Evolutionary conservation across 176 grass and related monocot species (phyloP).

Genomic region (Oryza coarctata): DNA sequence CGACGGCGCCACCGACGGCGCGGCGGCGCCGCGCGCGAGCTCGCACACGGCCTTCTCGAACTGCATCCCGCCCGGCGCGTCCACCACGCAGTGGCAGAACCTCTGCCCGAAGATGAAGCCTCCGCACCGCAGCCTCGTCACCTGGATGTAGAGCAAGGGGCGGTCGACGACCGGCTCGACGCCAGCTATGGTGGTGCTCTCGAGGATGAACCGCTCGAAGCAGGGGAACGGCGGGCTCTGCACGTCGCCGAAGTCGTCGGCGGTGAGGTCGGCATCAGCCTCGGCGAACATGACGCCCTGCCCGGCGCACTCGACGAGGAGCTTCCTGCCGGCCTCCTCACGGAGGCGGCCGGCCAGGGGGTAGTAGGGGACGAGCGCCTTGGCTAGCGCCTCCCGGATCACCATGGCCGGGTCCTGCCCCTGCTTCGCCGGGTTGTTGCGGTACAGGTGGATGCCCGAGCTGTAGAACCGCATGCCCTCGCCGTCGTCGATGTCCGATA

Average conservation of each 20-base stretch:
- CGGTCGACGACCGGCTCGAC: conserved; percentile 43
- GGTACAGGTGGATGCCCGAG: conserved; percentile 51
- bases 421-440: conserved; percentile 31
- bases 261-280: conserved; percentile 59
- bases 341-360: conserved; percentile 64
- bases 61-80: conserved; percentile 62
- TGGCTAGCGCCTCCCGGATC: conserved; percentile 53
- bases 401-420: conserved; percentile 38
- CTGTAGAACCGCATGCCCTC: conserved; percentile 64
- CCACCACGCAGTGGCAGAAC: conserved; percentile 55
- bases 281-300: conserved; percentile 71
- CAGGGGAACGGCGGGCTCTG: conserved; percentile 60
- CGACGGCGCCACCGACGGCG: conserved; percentile 34
- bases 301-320: conserved; percentile 57
- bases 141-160: conserved; percentile 61
- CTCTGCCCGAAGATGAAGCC: conserved; percentile 71
- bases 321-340: conserved; percentile 42
- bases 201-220: conserved; percentile 52
- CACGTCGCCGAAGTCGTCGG: conserved; percentile 53
- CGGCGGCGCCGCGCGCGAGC: conserved; percentile 43
- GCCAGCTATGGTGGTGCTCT: conserved; percentile 34
- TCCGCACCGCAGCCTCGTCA: conserved; percentile 60
- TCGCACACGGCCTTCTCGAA: conserved; percentile 67
- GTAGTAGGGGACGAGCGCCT: conserved; percentile 71
- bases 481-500: conserved; percentile 70